Percentiles rank a stretch among this genome's conserved stretches.
These are phyloP conservation scores for Phlyctochytrium bullatum DNA, from an alignment of 192 early-diverging fungal genomes.

Conservation along the genomic window DNA sequence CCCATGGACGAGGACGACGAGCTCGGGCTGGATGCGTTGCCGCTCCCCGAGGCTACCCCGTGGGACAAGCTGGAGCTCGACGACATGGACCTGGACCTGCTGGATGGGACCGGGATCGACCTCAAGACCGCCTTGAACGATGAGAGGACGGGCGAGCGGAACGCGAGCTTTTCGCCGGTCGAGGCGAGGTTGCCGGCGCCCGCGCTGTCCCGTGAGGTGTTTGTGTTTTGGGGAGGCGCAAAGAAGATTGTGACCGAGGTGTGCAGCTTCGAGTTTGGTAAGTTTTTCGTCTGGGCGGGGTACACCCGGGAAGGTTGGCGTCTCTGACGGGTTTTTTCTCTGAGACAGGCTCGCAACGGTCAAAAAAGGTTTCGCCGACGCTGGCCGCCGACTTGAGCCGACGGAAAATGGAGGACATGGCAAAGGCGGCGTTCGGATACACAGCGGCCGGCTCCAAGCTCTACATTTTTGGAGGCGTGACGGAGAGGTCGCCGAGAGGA, in stretches of 20 bases:
- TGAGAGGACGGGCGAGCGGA: too few species aligned
- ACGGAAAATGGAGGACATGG: not conserved
- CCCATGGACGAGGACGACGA: too few species aligned
- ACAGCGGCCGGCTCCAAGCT: not conserved
- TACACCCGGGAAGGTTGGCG: too few species aligned
- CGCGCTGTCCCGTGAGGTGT: not conserved
- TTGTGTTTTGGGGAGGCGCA: not conserved
- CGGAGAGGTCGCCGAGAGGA: not conserved
- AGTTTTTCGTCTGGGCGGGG: too few species aligned
- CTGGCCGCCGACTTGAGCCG: not conserved
- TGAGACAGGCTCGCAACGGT: not conserved
- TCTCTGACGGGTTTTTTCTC: too few species aligned
- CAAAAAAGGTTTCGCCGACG: not conserved
- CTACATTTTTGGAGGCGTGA: not conserved
- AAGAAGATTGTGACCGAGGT: not conserved
- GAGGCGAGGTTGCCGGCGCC: not conserved
- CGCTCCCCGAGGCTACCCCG: too few species aligned
- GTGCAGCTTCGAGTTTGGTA: not conserved
- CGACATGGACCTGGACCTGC: too few species aligned
- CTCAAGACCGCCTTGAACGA: too few species aligned
- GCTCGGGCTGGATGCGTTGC: too few species aligned
- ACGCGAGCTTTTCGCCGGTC: too few species aligned
- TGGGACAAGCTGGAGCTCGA: too few species aligned
- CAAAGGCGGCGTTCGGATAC: not conserved
- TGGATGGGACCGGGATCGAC: too few species aligned